These are phyloP conservation scores for Brettanomyces nanus DNA, from an alignment of 805 yeast species.

Conservation along the genomic window DNA sequence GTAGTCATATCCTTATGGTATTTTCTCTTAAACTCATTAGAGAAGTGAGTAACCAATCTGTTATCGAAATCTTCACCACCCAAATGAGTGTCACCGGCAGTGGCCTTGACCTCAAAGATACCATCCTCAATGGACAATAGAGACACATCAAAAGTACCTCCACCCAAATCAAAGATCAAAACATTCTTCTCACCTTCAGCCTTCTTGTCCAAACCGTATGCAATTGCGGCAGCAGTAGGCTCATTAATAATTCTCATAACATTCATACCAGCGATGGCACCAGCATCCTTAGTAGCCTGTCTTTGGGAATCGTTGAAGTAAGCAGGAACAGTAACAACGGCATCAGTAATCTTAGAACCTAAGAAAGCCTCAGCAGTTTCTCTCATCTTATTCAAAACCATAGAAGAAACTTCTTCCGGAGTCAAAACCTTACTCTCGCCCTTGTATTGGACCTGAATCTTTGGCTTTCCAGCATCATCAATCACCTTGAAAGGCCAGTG, in stretches of 20 bases:
- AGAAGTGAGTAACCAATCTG: constrained; percentile 91
- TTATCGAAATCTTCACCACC: constrained; percentile 99
- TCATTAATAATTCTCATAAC: constrained; percentile 82
- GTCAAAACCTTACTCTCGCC: constrained; percentile 88
- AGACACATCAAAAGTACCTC: constrained; percentile 97
- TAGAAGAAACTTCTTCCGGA: constrained; percentile 91
- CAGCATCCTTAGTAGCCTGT: constrained; percentile 78
- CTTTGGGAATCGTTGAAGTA: constrained; percentile 77
- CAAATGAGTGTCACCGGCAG: constrained; percentile 85
- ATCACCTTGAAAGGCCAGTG: constrained; percentile 90
- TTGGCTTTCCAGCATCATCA: constrained; percentile 80
- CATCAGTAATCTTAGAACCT: constrained; percentile 47
- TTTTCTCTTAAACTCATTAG: constrained; percentile 95
- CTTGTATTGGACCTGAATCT: constrained; percentile 84
- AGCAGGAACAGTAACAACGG: constrained; percentile 81
- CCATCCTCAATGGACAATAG: constrained; percentile 88
- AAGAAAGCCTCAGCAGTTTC: constrained; percentile 54
- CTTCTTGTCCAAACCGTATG: constrained; percentile 83
- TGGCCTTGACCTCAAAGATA: constrained; percentile 93
- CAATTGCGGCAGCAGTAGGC: constrained; percentile 97
- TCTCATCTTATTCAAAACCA: constrained; percentile 67
- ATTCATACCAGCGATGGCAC: constrained; percentile 65
- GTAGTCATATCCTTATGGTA: constrained; percentile 86
- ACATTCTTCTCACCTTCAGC: constrained; percentile 74
- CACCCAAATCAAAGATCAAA: constrained; percentile 91